Evolutionary conservation across 352 stramenopile genomes (phyloP).

Genomic region (Globisporangium takayamanum): DNA sequence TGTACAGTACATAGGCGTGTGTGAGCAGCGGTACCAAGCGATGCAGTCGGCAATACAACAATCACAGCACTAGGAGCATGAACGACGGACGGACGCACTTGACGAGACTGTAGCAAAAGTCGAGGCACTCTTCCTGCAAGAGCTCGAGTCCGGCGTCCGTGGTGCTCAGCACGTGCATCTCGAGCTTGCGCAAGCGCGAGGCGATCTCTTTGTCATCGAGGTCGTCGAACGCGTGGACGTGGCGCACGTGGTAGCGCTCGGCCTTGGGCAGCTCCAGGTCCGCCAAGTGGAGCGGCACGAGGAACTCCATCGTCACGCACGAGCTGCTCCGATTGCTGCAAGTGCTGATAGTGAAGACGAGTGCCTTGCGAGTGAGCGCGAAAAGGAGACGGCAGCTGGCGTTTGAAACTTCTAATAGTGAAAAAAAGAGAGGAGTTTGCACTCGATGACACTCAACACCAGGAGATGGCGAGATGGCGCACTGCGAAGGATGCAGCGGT

Average conservation of each 20-base stretch:
- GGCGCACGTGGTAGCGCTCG: constrained; percentile 60
- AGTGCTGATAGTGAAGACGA: not conserved
- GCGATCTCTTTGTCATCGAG: constrained; percentile 37
- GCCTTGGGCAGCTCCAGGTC: constrained; percentile 71
- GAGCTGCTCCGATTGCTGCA: not conserved
- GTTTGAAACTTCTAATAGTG: no score
- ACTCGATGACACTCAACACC: no score
- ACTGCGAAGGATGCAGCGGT: no score
- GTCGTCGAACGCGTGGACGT: constrained; percentile 51
- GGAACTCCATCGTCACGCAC: constrained; percentile 44
- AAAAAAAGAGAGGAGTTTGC: no score
- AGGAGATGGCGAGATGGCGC: no score
- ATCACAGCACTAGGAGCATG: not conserved
- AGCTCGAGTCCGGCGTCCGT: constrained; percentile 48
- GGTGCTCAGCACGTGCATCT: constrained; percentile 48
- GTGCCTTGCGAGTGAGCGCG: not conserved
- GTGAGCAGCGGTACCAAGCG: not conserved
- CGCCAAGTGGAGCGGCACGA: constrained; percentile 66
- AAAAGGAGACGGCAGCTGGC: not conserved
- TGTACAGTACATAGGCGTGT: not conserved
- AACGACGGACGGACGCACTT: constrained; percentile 23
- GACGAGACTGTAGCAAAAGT: constrained; percentile 70
- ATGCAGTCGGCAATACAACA: not conserved
- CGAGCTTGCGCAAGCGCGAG: constrained; percentile 36
- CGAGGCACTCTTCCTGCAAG: constrained; percentile 52